Conservation (phyloP, 345 rosid genomes). For the Geranium brycei region DNA sequence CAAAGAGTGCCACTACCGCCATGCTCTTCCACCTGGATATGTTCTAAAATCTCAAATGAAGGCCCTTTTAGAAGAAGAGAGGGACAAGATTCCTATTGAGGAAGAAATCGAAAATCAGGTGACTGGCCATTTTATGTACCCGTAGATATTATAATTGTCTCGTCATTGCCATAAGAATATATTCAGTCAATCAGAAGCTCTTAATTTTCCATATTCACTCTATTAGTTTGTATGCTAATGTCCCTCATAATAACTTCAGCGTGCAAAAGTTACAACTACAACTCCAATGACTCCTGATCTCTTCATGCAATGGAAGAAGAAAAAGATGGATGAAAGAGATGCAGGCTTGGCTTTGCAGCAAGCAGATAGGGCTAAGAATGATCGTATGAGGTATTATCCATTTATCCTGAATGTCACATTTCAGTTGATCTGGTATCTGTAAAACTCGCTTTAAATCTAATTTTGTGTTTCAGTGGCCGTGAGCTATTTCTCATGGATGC, state of each 20-base stretch:
- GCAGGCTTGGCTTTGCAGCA: slow-evolving; percentile 67
- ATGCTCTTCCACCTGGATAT: slow-evolving; percentile 96
- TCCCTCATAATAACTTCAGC: slow-evolving; percentile 32
- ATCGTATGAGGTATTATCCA: slow-evolving; percentile 72
- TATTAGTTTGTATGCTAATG: neutral
- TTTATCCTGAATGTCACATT: neutral
- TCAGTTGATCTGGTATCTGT: slow-evolving; percentile 1
- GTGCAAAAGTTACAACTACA: slow-evolving; percentile 46
- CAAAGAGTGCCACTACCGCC: slow-evolving; percentile 84
- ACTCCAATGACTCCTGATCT: slow-evolving; percentile 85
- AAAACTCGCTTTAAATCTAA: slow-evolving; percentile 4
- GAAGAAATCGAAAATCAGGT: slow-evolving; percentile 95
- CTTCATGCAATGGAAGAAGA: slow-evolving; percentile 85
- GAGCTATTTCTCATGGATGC: slow-evolving; percentile 86
- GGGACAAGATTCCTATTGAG: slow-evolving; percentile 62
- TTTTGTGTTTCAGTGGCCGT: slow-evolving; percentile 58
- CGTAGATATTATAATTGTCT: neutral
- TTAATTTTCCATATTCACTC: neutral
- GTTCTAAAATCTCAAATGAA: slow-evolving; percentile 90
- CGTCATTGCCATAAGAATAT: no score
- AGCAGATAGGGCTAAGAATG: slow-evolving; percentile 96
- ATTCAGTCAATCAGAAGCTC: neutral
- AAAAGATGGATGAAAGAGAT: slow-evolving; percentile 68
- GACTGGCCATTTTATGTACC: neutral
- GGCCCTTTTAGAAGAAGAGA: slow-evolving; percentile 82